Evolutionary conservation across 306 rosid species (phyloP).

Genomic region (Sophora flavescens): DNA sequence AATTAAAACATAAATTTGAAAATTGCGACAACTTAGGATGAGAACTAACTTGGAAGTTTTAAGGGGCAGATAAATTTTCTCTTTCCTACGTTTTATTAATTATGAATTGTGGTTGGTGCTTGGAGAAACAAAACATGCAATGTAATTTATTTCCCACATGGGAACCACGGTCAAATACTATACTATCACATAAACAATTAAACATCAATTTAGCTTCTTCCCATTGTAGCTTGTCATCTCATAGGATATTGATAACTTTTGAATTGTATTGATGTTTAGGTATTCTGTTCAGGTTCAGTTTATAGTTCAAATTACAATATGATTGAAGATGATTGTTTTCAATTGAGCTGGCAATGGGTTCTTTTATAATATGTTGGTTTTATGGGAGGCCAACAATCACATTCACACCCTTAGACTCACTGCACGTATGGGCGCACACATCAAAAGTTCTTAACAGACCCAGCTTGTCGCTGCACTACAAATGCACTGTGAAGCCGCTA

Average conservation of each 20-base stretch:
- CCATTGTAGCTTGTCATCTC: conserved; percentile 7
- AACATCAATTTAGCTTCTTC: conserved; percentile 16
- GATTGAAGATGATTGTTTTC: conserved; percentile 14
- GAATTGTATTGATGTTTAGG: conserved; percentile 24
- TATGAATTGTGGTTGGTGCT: conserved; percentile 13
- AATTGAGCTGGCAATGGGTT: conserved; percentile 6
- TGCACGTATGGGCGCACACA: too few relatives aligned
- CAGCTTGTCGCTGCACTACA: too few relatives aligned
- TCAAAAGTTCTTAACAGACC: too few relatives aligned
- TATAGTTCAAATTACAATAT: not conserved
- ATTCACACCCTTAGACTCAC: too few relatives aligned
- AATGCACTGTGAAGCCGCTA: too few relatives aligned
- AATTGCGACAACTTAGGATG: conserved; percentile 36
- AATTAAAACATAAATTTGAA: conserved; percentile 18
- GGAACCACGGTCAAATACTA: conserved; percentile 1
- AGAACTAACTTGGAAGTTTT: conserved; percentile 19
- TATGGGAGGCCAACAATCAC: too few relatives aligned
- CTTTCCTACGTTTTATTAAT: conserved; percentile 20
- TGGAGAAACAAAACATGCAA: conserved; percentile 1
- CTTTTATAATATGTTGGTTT: not conserved
- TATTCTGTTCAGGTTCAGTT: not conserved
- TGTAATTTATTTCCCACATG: conserved; percentile 19
- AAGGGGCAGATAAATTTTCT: not conserved
- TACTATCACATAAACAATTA: conserved; percentile 5
- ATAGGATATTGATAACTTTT: conserved; percentile 28